Evolutionary conservation across 371 early-diverging fungal species (phyloP), one percentile per base, ranked within the genome.

Genomic region (Rhizomucor pusillus): DNA sequence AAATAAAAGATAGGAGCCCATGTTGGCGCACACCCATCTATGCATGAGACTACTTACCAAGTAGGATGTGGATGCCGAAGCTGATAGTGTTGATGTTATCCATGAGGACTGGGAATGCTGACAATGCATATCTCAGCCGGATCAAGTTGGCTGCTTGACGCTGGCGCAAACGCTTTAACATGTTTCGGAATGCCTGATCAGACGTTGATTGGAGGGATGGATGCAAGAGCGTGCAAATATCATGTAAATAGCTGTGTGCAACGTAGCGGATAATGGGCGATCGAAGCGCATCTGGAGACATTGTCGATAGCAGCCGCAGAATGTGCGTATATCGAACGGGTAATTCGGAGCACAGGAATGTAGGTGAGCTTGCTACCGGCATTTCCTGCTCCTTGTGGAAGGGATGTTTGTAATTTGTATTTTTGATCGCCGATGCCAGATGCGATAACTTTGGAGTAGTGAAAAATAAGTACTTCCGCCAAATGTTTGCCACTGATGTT

Each of bases 311-410:
- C 58, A 48, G 61, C 50, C 76, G 75, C 20, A 87, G 64, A 9
- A 84, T 79, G 54, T 90, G 88, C 12, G 85, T 82, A 24, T 84
- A 79, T 43, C 90, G 77, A 33, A 88, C 74, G 7, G 90, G 89
- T 43, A 90, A 55, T 61, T 90, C 90, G 46, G 74, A 76, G 52
- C 84, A 80, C 54, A 90, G 62, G 52, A 90, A 90, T 18, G 73
- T 65, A 7, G 88, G 74, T 10, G 85, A 57, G 7, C 66, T 78
- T 4, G 46, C 55, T 5, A 39, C 39, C 25, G 50, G 50, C 39
- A 36, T 34, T 3, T 39, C 35, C 23, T 50, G 50, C 12, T 39
- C 34, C 12, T 12, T 33, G 29, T 35, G 20, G 19, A 20, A 44
- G 22, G 43, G 45, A 22, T 40, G 36, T 18, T 49, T 46, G 20